These are phyloP conservation scores for Aspergillus ibericus DNA, from an alignment of 2,329 filamentous ascomycete genomes.

Conservation along the genomic window DNA sequence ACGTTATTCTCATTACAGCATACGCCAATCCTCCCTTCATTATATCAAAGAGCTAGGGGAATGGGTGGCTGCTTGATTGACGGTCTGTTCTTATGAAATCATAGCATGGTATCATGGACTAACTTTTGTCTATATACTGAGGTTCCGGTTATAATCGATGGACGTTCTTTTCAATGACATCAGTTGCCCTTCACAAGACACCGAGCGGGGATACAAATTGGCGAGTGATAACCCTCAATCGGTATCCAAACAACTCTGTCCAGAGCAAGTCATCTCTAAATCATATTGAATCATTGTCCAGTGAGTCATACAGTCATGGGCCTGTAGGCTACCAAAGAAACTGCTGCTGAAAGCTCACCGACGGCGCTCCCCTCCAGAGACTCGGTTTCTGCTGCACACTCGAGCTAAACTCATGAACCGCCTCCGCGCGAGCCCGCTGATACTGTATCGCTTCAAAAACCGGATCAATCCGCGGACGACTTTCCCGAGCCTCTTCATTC, in stretches of 20 bases:
- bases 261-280: neutral
- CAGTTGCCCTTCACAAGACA: neutral
- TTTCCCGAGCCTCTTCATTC: neutral
- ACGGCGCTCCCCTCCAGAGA: conserved; percentile 32
- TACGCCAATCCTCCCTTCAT: too few species aligned
- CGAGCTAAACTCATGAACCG: neutral
- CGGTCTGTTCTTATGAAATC: too few species aligned
- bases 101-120: neutral
- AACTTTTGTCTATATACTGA: neutral
- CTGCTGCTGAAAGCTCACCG: conserved; percentile 31
- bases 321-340: conserved; percentile 32
- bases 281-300: too few species aligned
- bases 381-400: conserved; percentile 17
- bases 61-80: too few species aligned
- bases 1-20: too few species aligned
- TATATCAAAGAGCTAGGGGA: too few species aligned
- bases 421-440: neutral
- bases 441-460: conserved; percentile 2
- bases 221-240: neutral
- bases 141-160: neutral
- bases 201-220: neutral
- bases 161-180: neutral
- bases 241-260: neutral
- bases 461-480: neutral
- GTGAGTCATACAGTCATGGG: too few species aligned